A percentile compares a stretch with the other conserved stretches of the same genome.
phyloP scores from a whole-genome alignment of 768 basidiomycete genomes.

The Paxillus involutus region DNA sequence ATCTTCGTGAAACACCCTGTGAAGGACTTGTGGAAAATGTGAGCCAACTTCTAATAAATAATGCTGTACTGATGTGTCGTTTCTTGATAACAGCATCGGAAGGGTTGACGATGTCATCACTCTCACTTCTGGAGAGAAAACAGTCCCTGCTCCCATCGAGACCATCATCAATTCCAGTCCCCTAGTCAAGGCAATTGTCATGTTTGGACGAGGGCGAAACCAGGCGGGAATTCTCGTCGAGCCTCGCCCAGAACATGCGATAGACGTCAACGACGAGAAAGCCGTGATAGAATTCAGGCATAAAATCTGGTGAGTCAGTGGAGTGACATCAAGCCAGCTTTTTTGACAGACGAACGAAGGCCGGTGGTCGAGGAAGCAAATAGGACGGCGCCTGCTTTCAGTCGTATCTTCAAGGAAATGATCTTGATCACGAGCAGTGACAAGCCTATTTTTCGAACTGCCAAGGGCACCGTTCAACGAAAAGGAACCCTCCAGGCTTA shows the following conservation, averaged over 20 bases:
- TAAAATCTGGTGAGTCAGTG: conserved; percentile 20
- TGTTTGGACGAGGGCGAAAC: conserved; percentile 36
- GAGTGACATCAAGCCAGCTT: too few relatives aligned
- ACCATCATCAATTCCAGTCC: conserved; percentile 21
- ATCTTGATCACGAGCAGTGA: conserved; percentile 42
- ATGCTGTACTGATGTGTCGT: conserved; percentile 25
- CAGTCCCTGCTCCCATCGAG: conserved; percentile 29
- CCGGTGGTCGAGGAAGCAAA: conserved; percentile 48
- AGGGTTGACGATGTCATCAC: conserved; percentile 38
- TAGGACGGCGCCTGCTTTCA: conserved; percentile 38
- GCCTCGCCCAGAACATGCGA: conserved; percentile 6
- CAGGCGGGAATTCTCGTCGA: conserved; percentile 35
- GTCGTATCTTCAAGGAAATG: conserved; percentile 53
- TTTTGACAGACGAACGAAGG: conserved; percentile 20
- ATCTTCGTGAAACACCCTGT: conserved; percentile 45
- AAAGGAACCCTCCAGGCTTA: conserved; percentile 41
- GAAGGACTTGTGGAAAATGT: conserved; percentile 43
- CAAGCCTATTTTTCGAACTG: conserved; percentile 45
- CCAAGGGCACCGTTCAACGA: conserved; percentile 46
- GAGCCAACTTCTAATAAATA: background rate
- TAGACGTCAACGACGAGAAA: conserved; percentile 24
- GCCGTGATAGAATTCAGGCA: conserved; percentile 30
- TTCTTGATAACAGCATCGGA: conserved; percentile 16
- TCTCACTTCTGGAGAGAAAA: conserved; percentile 18
- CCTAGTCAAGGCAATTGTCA: conserved; percentile 22